These are phyloP conservation scores for Aspergillus cavernicola DNA, from an alignment of 495 filamentous ascomycete genomes.

Conservation along the genomic window DNA sequence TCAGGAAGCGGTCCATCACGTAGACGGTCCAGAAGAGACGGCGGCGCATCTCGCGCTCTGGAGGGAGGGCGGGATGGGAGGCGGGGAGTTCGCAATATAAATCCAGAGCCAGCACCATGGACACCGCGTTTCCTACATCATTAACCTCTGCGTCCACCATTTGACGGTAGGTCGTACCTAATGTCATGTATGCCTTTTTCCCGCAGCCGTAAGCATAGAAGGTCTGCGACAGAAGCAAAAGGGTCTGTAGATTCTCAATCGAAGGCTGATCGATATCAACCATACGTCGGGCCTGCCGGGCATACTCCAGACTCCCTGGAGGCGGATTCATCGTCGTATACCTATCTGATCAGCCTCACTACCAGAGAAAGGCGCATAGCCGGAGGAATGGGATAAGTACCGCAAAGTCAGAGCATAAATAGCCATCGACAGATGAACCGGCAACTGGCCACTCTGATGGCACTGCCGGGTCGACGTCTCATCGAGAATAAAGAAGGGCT, in stretches of 20 bases:
- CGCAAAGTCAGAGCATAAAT: slow-evolving; percentile 69
- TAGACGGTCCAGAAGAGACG: slow-evolving; percentile 83
- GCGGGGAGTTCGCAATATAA: slow-evolving; percentile 66
- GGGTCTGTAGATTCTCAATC: slow-evolving; percentile 68
- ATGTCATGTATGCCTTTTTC: slow-evolving; percentile 80
- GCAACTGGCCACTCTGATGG: slow-evolving; percentile 62
- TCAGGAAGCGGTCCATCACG: slow-evolving; percentile 73
- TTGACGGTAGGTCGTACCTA: slow-evolving; percentile 49
- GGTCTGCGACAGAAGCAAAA: slow-evolving; percentile 70
- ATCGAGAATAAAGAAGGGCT: slow-evolving; percentile 74
- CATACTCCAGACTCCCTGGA: slow-evolving; percentile 58
- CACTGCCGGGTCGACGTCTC: slow-evolving; percentile 66
- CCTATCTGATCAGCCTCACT: slow-evolving; percentile 35
- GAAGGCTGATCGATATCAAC: slow-evolving; percentile 76
- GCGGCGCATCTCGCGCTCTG: slow-evolving; percentile 69
- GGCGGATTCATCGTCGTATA: slow-evolving; percentile 44
- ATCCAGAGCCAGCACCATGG: slow-evolving; percentile 76
- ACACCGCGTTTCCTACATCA: slow-evolving; percentile 63
- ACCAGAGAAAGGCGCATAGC: slow-evolving; percentile 3
- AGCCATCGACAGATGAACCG: slow-evolving; percentile 59
- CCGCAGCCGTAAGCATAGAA: slow-evolving; percentile 74
- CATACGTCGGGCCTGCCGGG: slow-evolving; percentile 59
- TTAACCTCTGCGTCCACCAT: neutral
- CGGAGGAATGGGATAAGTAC: slow-evolving; percentile 43
- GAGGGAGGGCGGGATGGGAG: slow-evolving; percentile 49